These are phyloP conservation scores for Sporothrix curviconia DNA, from an alignment of 2,329 filamentous ascomycete genomes.

Conservation along the genomic window DNA sequence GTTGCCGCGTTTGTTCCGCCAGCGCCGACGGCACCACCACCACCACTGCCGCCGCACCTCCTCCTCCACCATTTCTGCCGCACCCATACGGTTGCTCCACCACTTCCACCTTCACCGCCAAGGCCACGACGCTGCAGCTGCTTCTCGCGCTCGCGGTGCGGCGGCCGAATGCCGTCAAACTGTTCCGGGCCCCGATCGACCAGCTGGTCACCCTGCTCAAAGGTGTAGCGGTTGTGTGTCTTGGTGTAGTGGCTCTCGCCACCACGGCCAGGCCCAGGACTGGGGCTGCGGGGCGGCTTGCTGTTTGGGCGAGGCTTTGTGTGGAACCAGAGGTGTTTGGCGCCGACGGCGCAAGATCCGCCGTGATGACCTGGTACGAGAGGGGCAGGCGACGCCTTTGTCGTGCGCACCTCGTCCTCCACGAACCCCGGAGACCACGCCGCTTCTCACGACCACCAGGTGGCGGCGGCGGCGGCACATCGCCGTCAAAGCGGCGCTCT, in stretches of 20 bases:
- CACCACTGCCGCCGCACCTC: constrained; percentile 6
- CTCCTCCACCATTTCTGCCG: constrained; percentile 23
- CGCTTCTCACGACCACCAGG: not conserved
- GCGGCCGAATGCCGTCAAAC: constrained; percentile 57
- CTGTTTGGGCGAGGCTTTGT: not conserved
- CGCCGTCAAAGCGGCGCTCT: not conserved
- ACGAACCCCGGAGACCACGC: not conserved
- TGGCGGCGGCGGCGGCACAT: not conserved
- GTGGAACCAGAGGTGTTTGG: constrained; percentile 49
- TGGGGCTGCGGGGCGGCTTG: not conserved
- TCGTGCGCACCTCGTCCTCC: constrained; percentile 24
- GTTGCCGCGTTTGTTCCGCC: not conserved
- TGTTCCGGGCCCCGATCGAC: constrained; percentile 69
- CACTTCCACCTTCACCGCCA: constrained; percentile 25
- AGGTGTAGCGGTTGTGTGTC: constrained; percentile 64
- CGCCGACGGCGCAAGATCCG: constrained; percentile 56
- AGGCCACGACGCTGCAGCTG: constrained; percentile 14
- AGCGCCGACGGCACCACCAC: constrained; percentile 14
- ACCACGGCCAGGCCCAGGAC: constrained; percentile 17
- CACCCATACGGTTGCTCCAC: constrained; percentile 13
- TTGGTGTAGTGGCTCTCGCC: constrained; percentile 29
- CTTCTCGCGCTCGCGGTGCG: constrained; percentile 44
- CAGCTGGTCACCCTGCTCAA: constrained; percentile 59
- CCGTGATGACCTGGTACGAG: constrained; percentile 51
- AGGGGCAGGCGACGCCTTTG: constrained; percentile 38